Conservation (phyloP, 441 rosid species). For the Isatis lusitanica region DNA sequence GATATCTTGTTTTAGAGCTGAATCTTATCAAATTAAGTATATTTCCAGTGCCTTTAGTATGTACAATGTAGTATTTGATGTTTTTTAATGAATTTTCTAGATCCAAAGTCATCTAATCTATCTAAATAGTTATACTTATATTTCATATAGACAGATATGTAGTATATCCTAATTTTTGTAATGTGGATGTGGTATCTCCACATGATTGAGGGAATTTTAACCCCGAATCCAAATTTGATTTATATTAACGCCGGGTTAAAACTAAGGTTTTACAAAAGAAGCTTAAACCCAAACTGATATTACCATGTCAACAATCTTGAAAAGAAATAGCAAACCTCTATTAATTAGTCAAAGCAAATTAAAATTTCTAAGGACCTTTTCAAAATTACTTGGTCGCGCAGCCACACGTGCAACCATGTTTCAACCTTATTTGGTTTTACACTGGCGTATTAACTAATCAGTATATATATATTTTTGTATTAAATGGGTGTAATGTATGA, state of each 20-base stretch:
- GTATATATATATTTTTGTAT: neutral
- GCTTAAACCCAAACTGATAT: neutral
- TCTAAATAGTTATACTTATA: neutral
- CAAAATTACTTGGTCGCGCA: constrained; percentile 30
- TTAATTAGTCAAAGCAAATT: neutral
- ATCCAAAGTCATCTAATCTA: neutral
- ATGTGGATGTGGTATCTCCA: neutral
- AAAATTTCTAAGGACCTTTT: neutral
- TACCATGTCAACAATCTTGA: neutral
- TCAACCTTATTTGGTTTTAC: constrained; percentile 16
- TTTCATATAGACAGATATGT: neutral
- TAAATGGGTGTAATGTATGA: neutral
- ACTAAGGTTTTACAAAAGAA: neutral
- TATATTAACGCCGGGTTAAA: neutral
- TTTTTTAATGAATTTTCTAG: neutral
- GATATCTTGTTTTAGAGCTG: too few species aligned
- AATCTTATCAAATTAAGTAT: too few species aligned
- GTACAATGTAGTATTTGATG: too few species aligned
- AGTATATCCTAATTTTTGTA: neutral
- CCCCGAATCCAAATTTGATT: too few species aligned
- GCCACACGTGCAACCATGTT: constrained; percentile 41
- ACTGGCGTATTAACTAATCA: neutral
- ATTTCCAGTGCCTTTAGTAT: too few species aligned
- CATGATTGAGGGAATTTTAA: neutral
- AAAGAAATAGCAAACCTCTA: constrained; percentile 7